Base-by-base conservation (phyloP, 257 asterid genomes). In the Craterostigma plantagineum region DNA sequence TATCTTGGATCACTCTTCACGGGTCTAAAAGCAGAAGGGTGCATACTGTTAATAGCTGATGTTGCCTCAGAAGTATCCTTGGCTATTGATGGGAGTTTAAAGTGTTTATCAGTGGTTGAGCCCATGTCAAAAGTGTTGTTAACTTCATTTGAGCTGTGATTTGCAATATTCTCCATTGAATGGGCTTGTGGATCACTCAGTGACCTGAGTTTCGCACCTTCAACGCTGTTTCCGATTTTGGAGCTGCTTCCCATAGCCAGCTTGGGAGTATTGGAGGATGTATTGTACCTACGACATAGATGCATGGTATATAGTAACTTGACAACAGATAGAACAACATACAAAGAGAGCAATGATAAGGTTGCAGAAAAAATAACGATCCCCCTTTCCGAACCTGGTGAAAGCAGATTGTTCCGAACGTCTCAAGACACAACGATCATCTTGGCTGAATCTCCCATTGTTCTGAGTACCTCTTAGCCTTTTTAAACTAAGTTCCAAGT, bases 381-480 rank as follows among this genome's bases (percentile, higher is more conserved):
- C 14, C 17, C 10, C 46, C 48, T 11, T n/a, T n/a, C n/a, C n/a
- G 59, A 55, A 86, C 96, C 96, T 75, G 51, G 94, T 75, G 71
- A 78, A 78, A 56, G 92, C 94, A 41, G 94, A 80, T 54, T 70
- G 91, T 60, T 66, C 86, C 48, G 76, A 76, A 46, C 65, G 80
- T 42, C 73, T 68, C 65, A 84, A 64, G 66, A 60, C 66, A 65
- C 45, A 59, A 38, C 56, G 69, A 50, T 71, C 81, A 52, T 76
- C 83, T 58, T 65, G 77, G 51, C 54, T 46, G 45, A 64, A 44
- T 50, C 61, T 52, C 34, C 58, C 69, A 0, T 62, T 38, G 53
- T 76, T 86, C 51, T 55, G 69, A 43, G 47, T 56, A 61, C 64
- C 86, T 71, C 87, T 70, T 38, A 50, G 71, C 57, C 73, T 56